These are phyloP conservation scores for Gloeopeniophorella convolvens DNA, from an alignment of 768 basidiomycete species.

Conservation along the genomic window DNA sequence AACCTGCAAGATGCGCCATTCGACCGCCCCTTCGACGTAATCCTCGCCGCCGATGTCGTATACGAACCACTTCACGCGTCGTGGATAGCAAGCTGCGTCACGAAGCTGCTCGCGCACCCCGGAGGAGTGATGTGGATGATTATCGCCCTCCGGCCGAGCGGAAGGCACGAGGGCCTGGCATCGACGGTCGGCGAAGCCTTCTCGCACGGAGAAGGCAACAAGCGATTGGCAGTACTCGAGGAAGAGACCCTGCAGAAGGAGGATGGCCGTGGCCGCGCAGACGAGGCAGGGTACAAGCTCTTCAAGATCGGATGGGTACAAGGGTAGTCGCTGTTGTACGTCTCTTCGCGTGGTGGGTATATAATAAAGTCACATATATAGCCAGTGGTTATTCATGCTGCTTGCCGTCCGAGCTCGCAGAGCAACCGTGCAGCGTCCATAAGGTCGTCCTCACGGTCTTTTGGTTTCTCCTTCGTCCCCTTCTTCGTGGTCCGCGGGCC, in stretches of 20 bases:
- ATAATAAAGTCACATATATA: conserved; percentile 17
- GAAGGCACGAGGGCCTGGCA: conserved; percentile 54
- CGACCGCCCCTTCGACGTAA: conserved; percentile 50
- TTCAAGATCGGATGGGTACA: conserved; percentile 70
- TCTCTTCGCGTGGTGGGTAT: conserved; percentile 29
- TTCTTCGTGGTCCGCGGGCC: background rate
- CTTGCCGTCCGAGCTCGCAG: conserved; percentile 22
- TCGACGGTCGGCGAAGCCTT: conserved; percentile 54
- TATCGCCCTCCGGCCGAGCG: conserved; percentile 59
- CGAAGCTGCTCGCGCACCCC: conserved; percentile 36
- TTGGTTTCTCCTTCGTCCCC: background rate
- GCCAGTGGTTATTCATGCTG: conserved; percentile 29
- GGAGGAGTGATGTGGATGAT: conserved; percentile 66
- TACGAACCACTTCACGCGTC: conserved; percentile 64
- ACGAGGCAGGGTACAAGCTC: conserved; percentile 63
- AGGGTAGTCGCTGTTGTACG: conserved; percentile 2
- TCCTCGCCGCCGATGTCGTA: conserved; percentile 75
- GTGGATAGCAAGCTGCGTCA: conserved; percentile 63
- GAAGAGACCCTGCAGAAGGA: conserved; percentile 42
- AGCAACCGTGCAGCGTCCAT: conserved; percentile 14
- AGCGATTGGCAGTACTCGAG: conserved; percentile 40
- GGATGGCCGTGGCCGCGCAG: conserved; percentile 55
- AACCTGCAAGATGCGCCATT: conserved; percentile 26
- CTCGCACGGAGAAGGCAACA: conserved; percentile 21
- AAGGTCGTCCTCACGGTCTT: conserved; percentile 5